Evolutionary conservation across 2,329 filamentous ascomycete genomes (phyloP), one percentile per base, ranked within the genome.

Genomic region (Curvularia eragrostidis): DNA sequence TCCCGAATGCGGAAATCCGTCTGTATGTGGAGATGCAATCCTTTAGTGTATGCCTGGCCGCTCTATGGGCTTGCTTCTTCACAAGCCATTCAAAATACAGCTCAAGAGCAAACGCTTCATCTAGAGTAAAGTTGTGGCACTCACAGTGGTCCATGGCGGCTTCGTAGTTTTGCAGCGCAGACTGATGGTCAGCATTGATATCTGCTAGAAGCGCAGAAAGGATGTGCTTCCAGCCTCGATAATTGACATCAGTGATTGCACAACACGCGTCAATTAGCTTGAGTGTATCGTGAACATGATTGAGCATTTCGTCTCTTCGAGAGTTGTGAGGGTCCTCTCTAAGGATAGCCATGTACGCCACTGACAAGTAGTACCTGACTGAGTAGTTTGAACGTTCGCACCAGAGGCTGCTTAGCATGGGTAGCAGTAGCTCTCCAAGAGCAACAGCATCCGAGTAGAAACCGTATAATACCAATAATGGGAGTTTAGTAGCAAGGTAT

Each of bases 21-120:
- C 89, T 83, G 74, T 89, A 93, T 2, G 91, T 81, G 1, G 84
- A 83, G 18, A 91, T 81, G 2, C 87, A 85, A 61, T 93, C 90
- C 30, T 85, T 83, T 15, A 93, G 78, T 0, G 89, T 84, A n/a
- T 87, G 84, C 52, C 88, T 84, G 24, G 90, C 91, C 34, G 89
- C 88, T 59, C 91, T 80, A 38, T 86, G 82, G 3, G 89, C 87
- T 12, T 84, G 84, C 60, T 84, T 82, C 13, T 90, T 82, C 52
- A 91, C 80, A 60, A 92, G 86, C 70, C 87, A 88, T 9, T 89
- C 89, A 1, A 87, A 89, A 79, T 93, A 89, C 28, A 93, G 80
- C 70, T 91, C 90, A 68, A 90, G 89, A 15, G 87, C 85, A 1
- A 92, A 80, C 0, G 88, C 90, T 72, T 93, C 89, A 59, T 93